Evolutionary conservation across 208 protist species (phyloP), one percentile per base, ranked within the genome.

Genomic region (Trypanosoma lewisi): DNA sequence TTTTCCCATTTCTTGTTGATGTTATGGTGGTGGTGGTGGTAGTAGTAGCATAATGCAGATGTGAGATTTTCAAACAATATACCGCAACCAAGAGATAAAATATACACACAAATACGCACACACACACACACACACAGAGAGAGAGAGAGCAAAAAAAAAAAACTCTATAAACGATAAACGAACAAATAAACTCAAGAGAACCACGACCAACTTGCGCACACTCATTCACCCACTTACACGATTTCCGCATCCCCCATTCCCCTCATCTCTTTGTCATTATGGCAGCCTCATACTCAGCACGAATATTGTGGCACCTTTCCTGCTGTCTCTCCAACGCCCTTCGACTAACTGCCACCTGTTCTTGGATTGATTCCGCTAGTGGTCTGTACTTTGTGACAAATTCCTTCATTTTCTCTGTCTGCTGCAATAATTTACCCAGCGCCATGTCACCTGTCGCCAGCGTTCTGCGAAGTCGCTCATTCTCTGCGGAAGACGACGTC

Each of bases 361-460:
- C 55, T 25, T 45, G 27, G 11, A 64, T 19, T 3, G 39, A 45
- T 25, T 37, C 37, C 27, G 54, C 65, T 16, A 58, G 14, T 49
- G 55, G 33, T 4, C 28, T n/a, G 31, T 62, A 53, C 21, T 59
- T 44, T 12, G 23, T 41, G 25, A 73, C 55, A 62, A 63, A 67
- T 2, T 31, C 28, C 45, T 59, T 63, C 27, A 66, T 0, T 36
- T 65, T 30, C 12, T 59, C 51, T 31, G 45, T 53, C 25, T 36
- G 16, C 31, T 56, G 28, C 30, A 56, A 16, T 23, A 67, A 21
- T n/a, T 55, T 52, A 39, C 48, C 27, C 28, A 66, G 45, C 19
- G 67, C 59, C 27, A 34, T 49, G 39, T 73, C 59, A 14, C 67
- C 67, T 25, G 6, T 52, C 47, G 33, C 28, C 19, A 73, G 36